Evolutionary conservation across 306 rosid genomes (phyloP).

Genomic region (Quercus gilva): DNA sequence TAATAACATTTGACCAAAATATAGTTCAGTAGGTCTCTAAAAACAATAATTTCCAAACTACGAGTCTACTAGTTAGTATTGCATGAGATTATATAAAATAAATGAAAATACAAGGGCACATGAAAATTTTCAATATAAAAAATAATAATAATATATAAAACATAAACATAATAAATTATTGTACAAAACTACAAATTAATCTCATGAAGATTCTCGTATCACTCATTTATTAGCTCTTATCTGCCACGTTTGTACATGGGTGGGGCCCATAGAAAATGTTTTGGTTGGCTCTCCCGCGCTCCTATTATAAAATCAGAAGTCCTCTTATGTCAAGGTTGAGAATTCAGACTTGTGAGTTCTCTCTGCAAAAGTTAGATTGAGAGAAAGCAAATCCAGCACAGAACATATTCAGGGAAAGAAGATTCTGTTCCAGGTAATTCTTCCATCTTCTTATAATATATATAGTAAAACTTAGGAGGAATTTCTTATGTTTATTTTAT

Average conservation of each 20-base stretch:
- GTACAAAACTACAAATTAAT: not conserved
- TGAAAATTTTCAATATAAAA: not conserved
- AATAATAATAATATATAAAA: not conserved
- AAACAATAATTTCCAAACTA: no score
- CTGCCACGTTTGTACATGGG: conserved; percentile 46
- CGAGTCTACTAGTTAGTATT: not conserved
- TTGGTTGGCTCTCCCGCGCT: conserved; percentile 38
- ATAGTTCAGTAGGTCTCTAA: no score
- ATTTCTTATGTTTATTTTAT: no score
- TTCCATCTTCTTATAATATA: not conserved
- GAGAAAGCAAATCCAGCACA: not conserved
- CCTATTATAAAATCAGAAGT: not conserved
- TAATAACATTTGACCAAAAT: no score
- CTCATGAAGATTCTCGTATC: conserved; percentile 19
- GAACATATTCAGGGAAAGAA: not conserved
- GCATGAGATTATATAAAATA: not conserved
- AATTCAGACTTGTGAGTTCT: conserved; percentile 1
- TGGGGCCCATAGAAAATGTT: conserved; percentile 30
- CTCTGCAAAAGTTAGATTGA: conserved; percentile 10
- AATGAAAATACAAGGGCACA: conserved; percentile 10
- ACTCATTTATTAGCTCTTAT: conserved; percentile 57
- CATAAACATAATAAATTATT: not conserved
- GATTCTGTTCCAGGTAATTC: conserved; percentile 15
- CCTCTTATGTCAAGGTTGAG: conserved; percentile 13
- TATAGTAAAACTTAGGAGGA: no score